Conservation (phyloP, 2,329 filamentous ascomycete species). For the Neocatenulostroma microsporum region DNA sequence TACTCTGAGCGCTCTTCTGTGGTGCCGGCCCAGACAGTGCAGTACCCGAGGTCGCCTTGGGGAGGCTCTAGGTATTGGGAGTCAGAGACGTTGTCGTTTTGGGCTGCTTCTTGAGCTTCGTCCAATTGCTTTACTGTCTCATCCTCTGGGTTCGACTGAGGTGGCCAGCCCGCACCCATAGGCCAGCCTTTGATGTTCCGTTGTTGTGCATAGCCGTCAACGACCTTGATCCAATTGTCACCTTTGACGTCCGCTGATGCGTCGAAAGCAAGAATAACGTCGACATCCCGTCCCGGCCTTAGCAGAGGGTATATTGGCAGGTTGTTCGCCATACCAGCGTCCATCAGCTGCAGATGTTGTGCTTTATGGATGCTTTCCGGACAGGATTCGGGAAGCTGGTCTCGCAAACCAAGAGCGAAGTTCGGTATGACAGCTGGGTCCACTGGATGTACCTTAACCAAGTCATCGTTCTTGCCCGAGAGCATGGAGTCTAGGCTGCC, state of each 20-base stretch:
- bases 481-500: constrained; percentile 70
- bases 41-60: constrained; percentile 62
- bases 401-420: constrained; percentile 73
- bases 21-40: constrained; percentile 89
- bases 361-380: constrained; percentile 66
- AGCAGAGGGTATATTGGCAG: constrained; percentile 91
- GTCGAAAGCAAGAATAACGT: constrained; percentile 88
- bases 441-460: constrained; percentile 89
- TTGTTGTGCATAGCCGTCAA: constrained; percentile 85
- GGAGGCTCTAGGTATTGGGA: constrained; percentile 1
- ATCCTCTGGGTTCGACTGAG: constrained; percentile 48
- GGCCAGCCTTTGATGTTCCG: constrained; percentile 93
- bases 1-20: constrained; percentile 52
- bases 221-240: constrained; percentile 93
- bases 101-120: constrained; percentile 54
- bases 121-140: constrained; percentile 59
- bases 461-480: constrained; percentile 69
- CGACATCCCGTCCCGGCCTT: constrained; percentile 77
- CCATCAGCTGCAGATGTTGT: constrained; percentile 65
- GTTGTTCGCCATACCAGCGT: constrained; percentile 98
- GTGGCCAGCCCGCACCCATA: constrained; percentile 88
- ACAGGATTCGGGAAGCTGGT: constrained; percentile 64
- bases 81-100: constrained; percentile 22
- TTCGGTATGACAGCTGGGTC: constrained; percentile 88
- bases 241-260: constrained; percentile 86